Conservation (phyloP, 192 early-diverging fungal genomes). For the Mortierella claussenii region DNA sequence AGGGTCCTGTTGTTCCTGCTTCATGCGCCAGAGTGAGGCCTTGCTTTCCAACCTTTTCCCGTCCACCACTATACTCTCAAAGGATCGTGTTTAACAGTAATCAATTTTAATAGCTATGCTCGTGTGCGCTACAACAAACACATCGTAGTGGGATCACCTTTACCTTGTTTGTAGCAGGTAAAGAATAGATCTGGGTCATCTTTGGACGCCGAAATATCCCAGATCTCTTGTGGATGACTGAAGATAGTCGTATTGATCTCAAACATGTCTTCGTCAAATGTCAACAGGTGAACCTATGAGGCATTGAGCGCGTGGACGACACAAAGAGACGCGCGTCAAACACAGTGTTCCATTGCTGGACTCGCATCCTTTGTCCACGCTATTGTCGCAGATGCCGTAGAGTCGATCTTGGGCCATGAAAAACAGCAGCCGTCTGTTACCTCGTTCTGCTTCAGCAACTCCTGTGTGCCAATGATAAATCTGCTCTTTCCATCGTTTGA, state of each 20-base stretch:
- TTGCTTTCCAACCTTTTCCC: constrained; percentile 34
- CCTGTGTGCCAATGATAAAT: constrained; percentile 79
- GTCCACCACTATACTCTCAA: constrained; percentile 30
- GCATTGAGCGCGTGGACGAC: background rate
- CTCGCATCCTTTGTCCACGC: background rate
- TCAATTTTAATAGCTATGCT: no score
- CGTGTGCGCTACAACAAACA: no score
- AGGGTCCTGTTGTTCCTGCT: constrained; percentile 7
- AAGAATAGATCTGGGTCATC: constrained; percentile 67
- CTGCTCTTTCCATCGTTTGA: constrained; percentile 73
- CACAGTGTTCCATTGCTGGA: no score
- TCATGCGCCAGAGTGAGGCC: constrained; percentile 52
- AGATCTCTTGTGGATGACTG: constrained; percentile 73
- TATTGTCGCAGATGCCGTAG: no score
- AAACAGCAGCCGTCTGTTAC: no score
- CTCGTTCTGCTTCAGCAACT: constrained; percentile 67
- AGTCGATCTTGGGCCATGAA: no score
- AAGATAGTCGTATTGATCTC: constrained; percentile 68
- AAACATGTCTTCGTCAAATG: constrained; percentile 79
- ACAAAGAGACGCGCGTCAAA: no score
- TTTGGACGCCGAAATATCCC: constrained; percentile 72
- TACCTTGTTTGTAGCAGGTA: constrained; percentile 65
- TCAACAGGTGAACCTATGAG: constrained; percentile 73
- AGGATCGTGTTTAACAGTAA: constrained; percentile 11
- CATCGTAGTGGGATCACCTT: background rate